phyloP scores from a whole-genome alignment of 2,329 filamentous ascomycete species.

The Fusarium robinianum region DNA sequence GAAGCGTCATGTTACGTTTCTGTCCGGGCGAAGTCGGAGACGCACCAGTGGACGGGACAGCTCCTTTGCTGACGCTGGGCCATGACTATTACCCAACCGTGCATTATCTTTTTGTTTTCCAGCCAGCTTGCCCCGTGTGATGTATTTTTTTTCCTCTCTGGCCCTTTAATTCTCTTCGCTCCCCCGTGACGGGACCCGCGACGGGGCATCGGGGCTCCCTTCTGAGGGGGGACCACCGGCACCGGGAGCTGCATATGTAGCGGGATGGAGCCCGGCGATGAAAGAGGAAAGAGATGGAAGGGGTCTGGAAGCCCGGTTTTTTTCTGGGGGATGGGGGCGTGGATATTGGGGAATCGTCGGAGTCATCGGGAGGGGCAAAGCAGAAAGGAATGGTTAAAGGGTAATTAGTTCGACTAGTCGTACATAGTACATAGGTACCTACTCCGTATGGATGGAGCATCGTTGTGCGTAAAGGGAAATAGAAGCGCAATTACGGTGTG shows the following conservation, averaged over 20 bases:
- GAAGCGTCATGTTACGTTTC: constrained; percentile 28
- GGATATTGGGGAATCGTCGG: constrained; percentile 10
- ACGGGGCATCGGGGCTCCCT: constrained; percentile 24
- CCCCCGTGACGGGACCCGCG: constrained; percentile 27
- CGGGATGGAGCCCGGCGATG: constrained; percentile 20
- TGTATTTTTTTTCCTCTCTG: constrained; percentile 26
- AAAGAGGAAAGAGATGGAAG: constrained; percentile 24
- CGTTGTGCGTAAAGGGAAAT: no score
- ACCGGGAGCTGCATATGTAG: constrained; percentile 25
- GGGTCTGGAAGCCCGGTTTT: constrained; percentile 27
- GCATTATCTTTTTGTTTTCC: no score
- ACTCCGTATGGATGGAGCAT: no score
- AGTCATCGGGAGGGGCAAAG: constrained; percentile 8
- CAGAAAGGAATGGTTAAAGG: not conserved
- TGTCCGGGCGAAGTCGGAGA: constrained; percentile 31
- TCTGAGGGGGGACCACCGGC: constrained; percentile 16
- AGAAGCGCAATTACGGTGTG: no score
- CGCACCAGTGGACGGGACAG: constrained; percentile 6
- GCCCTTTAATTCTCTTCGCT: constrained; percentile 24
- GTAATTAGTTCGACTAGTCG: not conserved
- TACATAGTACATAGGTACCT: no score
- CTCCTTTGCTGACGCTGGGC: constrained; percentile 21
- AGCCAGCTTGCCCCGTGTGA: constrained; percentile 20
- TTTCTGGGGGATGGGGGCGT: constrained; percentile 22
- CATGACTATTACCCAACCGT: constrained; percentile 32